Conservation (phyloP, 2,329 filamentous ascomycete species). For the Didymella pinodella region DNA sequence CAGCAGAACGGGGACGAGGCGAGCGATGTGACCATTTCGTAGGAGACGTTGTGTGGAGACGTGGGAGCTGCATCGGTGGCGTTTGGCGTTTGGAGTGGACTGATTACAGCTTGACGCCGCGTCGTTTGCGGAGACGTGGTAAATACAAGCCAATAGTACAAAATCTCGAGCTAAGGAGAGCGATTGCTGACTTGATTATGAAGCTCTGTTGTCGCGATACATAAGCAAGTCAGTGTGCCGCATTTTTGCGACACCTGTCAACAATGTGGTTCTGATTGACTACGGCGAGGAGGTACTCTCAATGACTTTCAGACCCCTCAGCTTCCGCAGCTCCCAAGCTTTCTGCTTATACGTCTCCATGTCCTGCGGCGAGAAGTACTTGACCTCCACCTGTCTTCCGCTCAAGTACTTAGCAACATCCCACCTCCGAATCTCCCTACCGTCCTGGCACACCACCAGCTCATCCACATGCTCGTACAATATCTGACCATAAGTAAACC, state of each 20-base stretch:
- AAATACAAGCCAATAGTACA: too few relatives aligned
- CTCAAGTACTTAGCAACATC: not conserved
- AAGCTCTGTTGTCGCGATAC: too few relatives aligned
- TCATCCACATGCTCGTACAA: not conserved
- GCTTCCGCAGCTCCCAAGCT: not conserved
- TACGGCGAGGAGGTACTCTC: not conserved
- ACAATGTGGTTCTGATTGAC: too few relatives aligned
- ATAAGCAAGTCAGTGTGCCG: too few relatives aligned
- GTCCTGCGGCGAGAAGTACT: not conserved
- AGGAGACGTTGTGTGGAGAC: slow-evolving; percentile 5
- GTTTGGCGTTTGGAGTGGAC: slow-evolving; percentile 4
- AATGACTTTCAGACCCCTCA: not conserved
- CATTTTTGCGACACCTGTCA: too few relatives aligned
- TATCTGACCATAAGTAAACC: not conserved
- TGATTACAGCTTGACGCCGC: not conserved
- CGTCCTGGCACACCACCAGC: not conserved
- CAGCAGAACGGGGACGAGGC: slow-evolving; percentile 49
- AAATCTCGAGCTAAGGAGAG: too few relatives aligned
- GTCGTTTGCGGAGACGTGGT: too few relatives aligned
- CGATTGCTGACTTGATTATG: too few relatives aligned
- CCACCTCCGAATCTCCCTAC: not conserved
- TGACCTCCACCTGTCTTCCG: not conserved
- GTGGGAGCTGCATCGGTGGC: not conserved
- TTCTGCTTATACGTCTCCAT: not conserved
- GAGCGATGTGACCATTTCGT: slow-evolving; percentile 48